Evolutionary conservation across 805 yeast species (phyloP), one percentile per base, ranked within the genome.

Genomic region (Kodamaea kakaduensis): DNA sequence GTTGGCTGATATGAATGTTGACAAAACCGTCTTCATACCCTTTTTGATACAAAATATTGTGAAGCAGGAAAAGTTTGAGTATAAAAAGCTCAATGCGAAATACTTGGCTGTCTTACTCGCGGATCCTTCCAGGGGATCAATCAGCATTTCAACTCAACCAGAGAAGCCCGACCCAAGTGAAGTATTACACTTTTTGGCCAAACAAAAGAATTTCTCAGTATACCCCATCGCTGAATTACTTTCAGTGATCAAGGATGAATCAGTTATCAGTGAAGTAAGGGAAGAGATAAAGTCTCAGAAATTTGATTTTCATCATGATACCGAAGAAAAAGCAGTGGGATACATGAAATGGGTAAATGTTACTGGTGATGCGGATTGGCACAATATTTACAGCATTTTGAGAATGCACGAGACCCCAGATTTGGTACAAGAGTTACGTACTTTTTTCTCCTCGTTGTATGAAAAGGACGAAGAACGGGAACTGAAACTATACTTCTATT

Each of bases 51-150:
- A 45, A 0, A 59, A 60, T 14, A 61, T 7, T 41, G 66, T 14
- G 42, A 44, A 66, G 31, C 55, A 63, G 21, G 73, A 74, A 26
- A 33, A 39, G 36, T 61, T 66, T 29, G 70, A 64, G 1, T 41
- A 68, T 0, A 59, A 75, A 22, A 59, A 67, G 19, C 39, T 70
- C 12, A 71, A 75, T 9, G 63, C 75, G 0, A 36, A 43, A 12
- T 59, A 73, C 4, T 42, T 12, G 13, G 12, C 17, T 3, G 10
- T 3, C 12, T 16, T 26, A 9, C 29, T 26, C 9, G 18, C 29
- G 5, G 19, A 6, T 8, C 5, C n/a, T n/a, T n/a, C n/a, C n/a
- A n/a, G n/a, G n/a, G n/a, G n/a, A n/a, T n/a, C n/a, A n/a, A n/a
- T n/a, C n/a, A n/a, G n/a, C n/a, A n/a, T n/a, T 9, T 25, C 12